Conservation (phyloP, 2,329 filamentous ascomycete species). For the Curvularia verruculosa region DNA sequence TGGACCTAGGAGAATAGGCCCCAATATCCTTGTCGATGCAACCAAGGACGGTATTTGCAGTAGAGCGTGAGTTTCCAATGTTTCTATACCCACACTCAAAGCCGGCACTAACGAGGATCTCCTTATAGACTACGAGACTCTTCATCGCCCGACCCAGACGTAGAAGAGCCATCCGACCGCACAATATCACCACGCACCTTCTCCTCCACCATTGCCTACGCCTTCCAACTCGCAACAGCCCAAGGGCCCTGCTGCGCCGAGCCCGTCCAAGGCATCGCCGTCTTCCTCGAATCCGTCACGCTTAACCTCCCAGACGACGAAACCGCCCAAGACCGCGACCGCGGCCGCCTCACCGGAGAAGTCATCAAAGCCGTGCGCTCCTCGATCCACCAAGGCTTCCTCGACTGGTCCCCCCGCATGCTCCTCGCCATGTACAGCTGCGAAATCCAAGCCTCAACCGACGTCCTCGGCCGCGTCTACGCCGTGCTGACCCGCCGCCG, state of each 20-base stretch:
- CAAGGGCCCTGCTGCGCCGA: conserved; percentile 93
- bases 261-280: conserved; percentile 89
- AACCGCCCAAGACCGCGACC: conserved; percentile 68
- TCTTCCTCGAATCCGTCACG: conserved; percentile 81
- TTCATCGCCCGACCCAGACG: conserved; percentile 46
- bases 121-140: conserved; percentile 35
- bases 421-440: conserved; percentile 97
- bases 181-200: conserved; percentile 69
- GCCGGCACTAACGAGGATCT: neutral
- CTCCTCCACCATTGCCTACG: conserved; percentile 87
- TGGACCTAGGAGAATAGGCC: conserved; percentile 81
- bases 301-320: conserved; percentile 61
- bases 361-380: conserved; percentile 88
- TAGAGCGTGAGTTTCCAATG: conserved; percentile 65
- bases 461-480: conserved; percentile 94
- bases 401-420: conserved; percentile 95
- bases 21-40: conserved; percentile 86
- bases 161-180: conserved; percentile 22
- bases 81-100: neutral
- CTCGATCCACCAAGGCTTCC: conserved; percentile 81
- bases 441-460: conserved; percentile 94
- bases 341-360: conserved; percentile 85
- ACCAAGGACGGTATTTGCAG: conserved; percentile 74
- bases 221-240: conserved; percentile 88
- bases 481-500: conserved; percentile 94